These are phyloP conservation scores for Kodamaea kaohsiungensis DNA, from an alignment of 805 yeast genomes.

Conservation along the genomic window DNA sequence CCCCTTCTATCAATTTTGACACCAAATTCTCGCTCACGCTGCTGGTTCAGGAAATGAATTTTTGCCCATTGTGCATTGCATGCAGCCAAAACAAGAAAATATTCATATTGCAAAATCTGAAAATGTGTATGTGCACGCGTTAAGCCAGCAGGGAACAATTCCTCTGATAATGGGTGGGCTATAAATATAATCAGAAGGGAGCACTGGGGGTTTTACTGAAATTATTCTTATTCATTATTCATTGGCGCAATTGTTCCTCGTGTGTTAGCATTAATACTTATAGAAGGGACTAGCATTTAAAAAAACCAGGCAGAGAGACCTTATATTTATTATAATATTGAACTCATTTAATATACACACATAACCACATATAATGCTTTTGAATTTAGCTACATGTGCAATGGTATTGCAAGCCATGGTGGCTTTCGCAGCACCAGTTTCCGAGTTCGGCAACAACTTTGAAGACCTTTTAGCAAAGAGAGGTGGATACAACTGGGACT, in stretches of 20 bases:
- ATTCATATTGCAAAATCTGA: background rate
- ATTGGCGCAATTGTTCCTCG: background rate
- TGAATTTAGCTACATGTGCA: slow-evolving; percentile 4
- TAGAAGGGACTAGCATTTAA: too few relatives aligned
- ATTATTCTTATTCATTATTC: background rate
- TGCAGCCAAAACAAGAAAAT: background rate
- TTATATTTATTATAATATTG: too few relatives aligned
- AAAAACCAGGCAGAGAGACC: too few relatives aligned
- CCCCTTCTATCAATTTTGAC: background rate
- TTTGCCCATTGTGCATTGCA: background rate
- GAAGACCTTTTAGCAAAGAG: background rate
- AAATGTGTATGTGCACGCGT: background rate
- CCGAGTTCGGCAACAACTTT: slow-evolving; percentile 1
- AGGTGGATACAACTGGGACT: slow-evolving; percentile 23
- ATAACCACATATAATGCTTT: slow-evolving; percentile 1
- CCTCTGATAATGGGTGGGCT: background rate
- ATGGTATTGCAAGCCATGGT: slow-evolving; percentile 1
- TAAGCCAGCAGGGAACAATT: background rate
- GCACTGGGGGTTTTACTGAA: background rate
- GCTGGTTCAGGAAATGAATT: background rate
- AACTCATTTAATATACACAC: background rate
- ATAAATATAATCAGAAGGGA: background rate
- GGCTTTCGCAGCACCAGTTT: slow-evolving; percentile 4
- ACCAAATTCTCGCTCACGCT: background rate
- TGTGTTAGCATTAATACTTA: too few relatives aligned